These are phyloP conservation scores for Skeletonema costatum DNA, from an alignment of 108 stramenopile species.

Conservation along the genomic window DNA sequence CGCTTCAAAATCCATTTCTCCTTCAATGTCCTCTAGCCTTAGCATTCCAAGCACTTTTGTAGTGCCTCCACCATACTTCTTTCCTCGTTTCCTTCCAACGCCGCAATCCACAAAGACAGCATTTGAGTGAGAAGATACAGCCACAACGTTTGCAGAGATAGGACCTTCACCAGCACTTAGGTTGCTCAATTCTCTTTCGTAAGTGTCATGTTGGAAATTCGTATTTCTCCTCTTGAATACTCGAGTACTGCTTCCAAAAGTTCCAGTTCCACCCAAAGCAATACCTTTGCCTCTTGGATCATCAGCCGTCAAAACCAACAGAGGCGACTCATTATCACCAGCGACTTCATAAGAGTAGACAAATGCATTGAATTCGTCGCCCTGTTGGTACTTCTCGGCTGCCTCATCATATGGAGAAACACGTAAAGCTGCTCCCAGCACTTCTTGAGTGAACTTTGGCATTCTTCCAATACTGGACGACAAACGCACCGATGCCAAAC, in stretches of 20 bases:
- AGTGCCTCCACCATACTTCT: conserved; percentile 45
- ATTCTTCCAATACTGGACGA: neutral
- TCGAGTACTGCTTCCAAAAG: conserved; percentile 40
- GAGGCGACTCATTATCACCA: conserved; percentile 71
- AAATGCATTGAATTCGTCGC: conserved; percentile 65
- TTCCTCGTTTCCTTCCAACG: conserved; percentile 56
- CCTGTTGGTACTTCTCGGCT: conserved; percentile 52
- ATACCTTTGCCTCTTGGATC: conserved; percentile 44
- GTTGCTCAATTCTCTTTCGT: conserved; percentile 34
- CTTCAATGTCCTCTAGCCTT: conserved; percentile 62
- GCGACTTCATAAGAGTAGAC: conserved; percentile 66
- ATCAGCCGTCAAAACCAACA: conserved; percentile 69
- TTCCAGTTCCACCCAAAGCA: conserved; percentile 19
- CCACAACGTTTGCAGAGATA: conserved; percentile 64
- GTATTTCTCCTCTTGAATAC: conserved; percentile 25
- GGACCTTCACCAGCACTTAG: conserved; percentile 78
- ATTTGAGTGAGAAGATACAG: conserved; percentile 55
- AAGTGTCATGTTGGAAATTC: conserved; percentile 7
- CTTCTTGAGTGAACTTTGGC: conserved; percentile 24
- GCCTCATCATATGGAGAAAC: conserved; percentile 64
- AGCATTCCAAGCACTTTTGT: conserved; percentile 68
- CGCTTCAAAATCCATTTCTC: conserved; percentile 40
- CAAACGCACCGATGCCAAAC: conserved; percentile 13
- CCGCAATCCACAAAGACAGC: conserved; percentile 77
- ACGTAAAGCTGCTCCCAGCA: conserved; percentile 74